These are phyloP conservation scores for Chytriomyces confervae DNA, from an alignment of 192 early-diverging fungal species.

Conservation along the genomic window DNA sequence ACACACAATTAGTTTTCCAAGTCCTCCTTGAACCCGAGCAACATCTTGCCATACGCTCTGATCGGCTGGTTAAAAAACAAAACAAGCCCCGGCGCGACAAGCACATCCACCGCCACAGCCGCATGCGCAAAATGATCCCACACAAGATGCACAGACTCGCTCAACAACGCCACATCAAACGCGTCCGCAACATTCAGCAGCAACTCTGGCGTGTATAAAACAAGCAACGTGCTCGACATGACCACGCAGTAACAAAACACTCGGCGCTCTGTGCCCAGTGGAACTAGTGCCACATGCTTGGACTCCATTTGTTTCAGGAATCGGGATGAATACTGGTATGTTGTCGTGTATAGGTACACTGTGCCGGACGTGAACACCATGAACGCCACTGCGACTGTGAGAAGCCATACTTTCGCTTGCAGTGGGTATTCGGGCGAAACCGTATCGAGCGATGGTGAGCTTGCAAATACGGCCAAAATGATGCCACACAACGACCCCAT, in stretches of 20 bases:
- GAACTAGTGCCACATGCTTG: not conserved
- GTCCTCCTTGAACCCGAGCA: no score
- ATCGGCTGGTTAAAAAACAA: not conserved
- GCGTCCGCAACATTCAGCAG: not conserved
- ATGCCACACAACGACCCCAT: not conserved
- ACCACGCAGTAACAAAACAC: conserved; percentile 1
- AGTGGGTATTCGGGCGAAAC: not conserved
- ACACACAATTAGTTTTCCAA: no score
- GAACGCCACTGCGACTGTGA: not conserved
- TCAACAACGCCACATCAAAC: not conserved
- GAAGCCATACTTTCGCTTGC: not conserved
- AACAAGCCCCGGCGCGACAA: not conserved
- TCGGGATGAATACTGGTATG: not conserved
- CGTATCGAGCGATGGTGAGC: not conserved
- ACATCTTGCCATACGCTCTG: no score
- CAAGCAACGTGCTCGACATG: not conserved
- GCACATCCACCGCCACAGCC: conserved; percentile 1
- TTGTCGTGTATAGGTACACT: not conserved
- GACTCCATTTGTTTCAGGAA: not conserved
- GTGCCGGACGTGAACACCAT: not conserved
- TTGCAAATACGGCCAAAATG: not conserved
- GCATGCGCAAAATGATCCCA: not conserved
- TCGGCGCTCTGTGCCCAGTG: not conserved
- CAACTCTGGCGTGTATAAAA: not conserved
- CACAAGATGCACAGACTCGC: not conserved